Base-by-base conservation (phyloP, 2,329 filamentous ascomycete species). In the Trichoderma arundinaceum region DNA sequence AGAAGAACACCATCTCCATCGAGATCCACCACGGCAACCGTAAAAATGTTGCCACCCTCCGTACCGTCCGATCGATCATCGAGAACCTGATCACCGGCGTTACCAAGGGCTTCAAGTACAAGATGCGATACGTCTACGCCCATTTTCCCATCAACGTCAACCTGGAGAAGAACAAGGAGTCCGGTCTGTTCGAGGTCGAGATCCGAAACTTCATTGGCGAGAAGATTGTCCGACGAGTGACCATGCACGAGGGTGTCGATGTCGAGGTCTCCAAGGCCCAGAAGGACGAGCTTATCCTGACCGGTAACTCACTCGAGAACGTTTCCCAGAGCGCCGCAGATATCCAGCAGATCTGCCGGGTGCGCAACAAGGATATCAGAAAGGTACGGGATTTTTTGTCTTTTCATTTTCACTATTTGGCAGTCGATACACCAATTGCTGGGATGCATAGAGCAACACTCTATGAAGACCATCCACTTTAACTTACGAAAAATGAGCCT, bases 131-230 rank as follows among this genome's bases (percentile, higher is more conserved):
- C 87, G 95, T 99, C 84, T 99, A 99, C 83, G 95, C 95, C 81
- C 95, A 99, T 90, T 99, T 99, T 81, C 95, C 95, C 84, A 99
- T 99, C 92, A 99, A 99, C 89, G 94, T 99, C 86, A 98, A 97
- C 88, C 83, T 99, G 75, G 93, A 97, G 77, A 94, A 97, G 91
- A 94, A 94, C 88, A 81, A 82, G 78, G 95, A 98, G 86, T 95
- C 92, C 71, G 94, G 90, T 74, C 83, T 90, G 76, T 91, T 79
- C 80, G 91, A 96, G 84, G 92, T 99, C 79, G 95, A 99, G 90
- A 98, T 99, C 87, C 90, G 95, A 82, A 97, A 97, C 90, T 97
- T 97, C 86, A 89, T 97, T 79, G 94, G 95, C 82, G 95, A 99
- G 92, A 99, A 99, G 92, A 92, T 97, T 79, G 92, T 98, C 77